Base-by-base conservation (phyloP, 75 land plant species). In the Ceratopteris richardii region DNA sequence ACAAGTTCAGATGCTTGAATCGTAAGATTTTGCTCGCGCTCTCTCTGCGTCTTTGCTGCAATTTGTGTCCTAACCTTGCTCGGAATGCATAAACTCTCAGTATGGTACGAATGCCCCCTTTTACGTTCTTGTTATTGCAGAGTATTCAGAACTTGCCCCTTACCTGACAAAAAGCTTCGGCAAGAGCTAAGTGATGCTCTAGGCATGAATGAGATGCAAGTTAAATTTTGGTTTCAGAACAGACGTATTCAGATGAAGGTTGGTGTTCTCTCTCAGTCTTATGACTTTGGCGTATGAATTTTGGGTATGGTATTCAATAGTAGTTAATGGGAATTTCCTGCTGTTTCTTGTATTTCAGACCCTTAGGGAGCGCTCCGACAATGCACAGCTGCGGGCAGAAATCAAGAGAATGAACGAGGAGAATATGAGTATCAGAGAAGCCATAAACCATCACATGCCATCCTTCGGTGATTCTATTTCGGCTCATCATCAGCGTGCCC, bases 1-100 rank as follows among this genome's bases (percentile, higher is more conserved):
- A 33, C 89, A 85, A 56, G 82, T 85, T 47, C 80, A 70, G 65
- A 82, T 67, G 58, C 83, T 85, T 82, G 89, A 85, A 68, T 71
- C 80, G 89, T 85, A 61, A 67, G 80, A 6, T n/a, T n/a, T n/a
- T n/a, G n/a, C n/a, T n/a, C n/a, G 9, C 7, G 7, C 37, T 33
- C 37, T 33, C 37, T 33, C 37, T 33, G 37, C 9, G 7, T 33
- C 9, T 33, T 9, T 33, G 3, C 9, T 9, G 37, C 37, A 4
- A 9, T 6, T 6, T 21, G 12, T 46, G 37, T 46, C 22, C 50
- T 46, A 18, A n/a, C 17, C 17, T 2, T 46, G 4, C 17, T 21
- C 22, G 3, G 37, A 9, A 33, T 4, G 37, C 37, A 33, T 9
- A 33, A 33, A 4, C 9, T 3, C 37, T 33, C 37, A 33, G 14